These are phyloP conservation scores for Amphirosellinia nigrospora DNA, from an alignment of 495 filamentous ascomycete genomes.

Conservation along the genomic window DNA sequence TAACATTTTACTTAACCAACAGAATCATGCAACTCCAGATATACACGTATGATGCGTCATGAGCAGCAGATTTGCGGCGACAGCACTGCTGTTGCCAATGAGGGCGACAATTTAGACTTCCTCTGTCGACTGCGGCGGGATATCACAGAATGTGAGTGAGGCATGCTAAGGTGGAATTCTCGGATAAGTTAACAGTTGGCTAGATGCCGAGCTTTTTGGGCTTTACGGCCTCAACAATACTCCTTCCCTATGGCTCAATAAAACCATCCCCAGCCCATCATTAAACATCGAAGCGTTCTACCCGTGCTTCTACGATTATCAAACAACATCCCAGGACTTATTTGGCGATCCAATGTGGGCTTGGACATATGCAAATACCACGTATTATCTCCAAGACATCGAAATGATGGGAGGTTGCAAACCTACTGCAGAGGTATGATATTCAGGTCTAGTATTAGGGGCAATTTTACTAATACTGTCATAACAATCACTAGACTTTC, in stretches of 20 bases:
- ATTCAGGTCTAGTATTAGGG: not conserved
- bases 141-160: constrained; percentile 24
- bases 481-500: not conserved
- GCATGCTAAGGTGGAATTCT: not conserved
- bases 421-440: constrained; percentile 25
- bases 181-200: not conserved
- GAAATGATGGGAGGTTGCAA: constrained; percentile 22
- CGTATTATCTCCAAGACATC: constrained; percentile 24
- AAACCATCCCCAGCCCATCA: constrained; percentile 10
- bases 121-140: not conserved
- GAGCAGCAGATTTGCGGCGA: too few species aligned
- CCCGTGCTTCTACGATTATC: not conserved
- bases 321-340: too few species aligned
- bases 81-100: too few species aligned
- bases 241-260: constrained; percentile 18
- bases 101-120: too few species aligned
- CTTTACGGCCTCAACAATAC: constrained; percentile 11
- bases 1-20: not conserved
- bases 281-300: constrained; percentile 27
- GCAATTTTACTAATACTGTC: not conserved
- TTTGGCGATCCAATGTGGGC: not conserved
- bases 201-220: constrained; percentile 25
- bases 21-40: too few species aligned
- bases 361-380: constrained; percentile 24
- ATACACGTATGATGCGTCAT: too few species aligned